phyloP scores from a whole-genome alignment of 495 filamentous ascomycete genomes.

The Daldinia childiae region DNA sequence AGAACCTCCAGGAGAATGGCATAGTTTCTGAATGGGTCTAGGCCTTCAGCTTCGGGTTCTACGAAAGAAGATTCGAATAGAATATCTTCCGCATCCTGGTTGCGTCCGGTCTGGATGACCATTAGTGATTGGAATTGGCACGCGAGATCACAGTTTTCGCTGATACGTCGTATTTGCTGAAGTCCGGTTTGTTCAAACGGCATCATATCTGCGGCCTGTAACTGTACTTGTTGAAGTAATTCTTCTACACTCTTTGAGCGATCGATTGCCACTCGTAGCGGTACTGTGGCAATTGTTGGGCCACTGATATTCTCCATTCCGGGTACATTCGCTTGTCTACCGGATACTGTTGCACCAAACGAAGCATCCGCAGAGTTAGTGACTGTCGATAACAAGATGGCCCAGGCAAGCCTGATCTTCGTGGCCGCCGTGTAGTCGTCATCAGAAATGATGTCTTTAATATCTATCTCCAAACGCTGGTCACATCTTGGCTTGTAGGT shows the following conservation, averaged over 20 bases:
- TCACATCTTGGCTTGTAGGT: neutral
- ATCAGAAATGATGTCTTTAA: neutral
- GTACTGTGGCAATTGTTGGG: neutral
- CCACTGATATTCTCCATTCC: neutral
- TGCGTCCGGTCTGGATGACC: neutral
- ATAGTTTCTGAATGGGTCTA: neutral
- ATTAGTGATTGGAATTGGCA: neutral
- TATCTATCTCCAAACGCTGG: neutral
- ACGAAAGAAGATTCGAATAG: neutral
- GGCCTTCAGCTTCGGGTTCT: neutral
- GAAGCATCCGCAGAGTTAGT: neutral
- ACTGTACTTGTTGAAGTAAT: neutral
- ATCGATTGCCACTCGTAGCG: neutral
- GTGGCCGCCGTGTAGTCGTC: neutral
- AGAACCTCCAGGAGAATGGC: neutral
- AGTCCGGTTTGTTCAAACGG: neutral
- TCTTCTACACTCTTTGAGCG: neutral
- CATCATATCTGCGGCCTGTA: neutral
- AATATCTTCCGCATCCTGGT: neutral
- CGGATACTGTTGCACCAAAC: neutral
- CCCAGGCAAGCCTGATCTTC: neutral
- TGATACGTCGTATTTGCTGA: neutral
- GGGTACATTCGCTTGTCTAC: neutral
- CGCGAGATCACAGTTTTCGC: neutral
- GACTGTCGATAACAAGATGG: neutral